phyloP scores from a whole-genome alignment of 2,329 filamentous ascomycete genomes.

The Talaromyces sp. region DNA sequence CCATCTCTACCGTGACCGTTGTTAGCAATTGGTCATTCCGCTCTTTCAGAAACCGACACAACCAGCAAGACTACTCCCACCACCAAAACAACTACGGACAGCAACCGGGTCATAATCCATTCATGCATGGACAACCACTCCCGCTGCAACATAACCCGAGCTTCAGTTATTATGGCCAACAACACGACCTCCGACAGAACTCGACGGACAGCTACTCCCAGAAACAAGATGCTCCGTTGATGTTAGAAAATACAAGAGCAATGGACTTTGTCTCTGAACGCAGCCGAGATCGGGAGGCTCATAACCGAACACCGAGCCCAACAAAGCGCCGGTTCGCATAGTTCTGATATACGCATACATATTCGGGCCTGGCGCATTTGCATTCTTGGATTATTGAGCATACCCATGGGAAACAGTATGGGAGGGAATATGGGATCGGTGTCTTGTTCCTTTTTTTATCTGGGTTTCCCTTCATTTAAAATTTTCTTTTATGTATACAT shows the following conservation, averaged over 20 bases:
- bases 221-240: constrained; percentile 31
- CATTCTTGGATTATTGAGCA: neutral
- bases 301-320: constrained; percentile 43
- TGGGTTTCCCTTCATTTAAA: no score
- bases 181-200: constrained; percentile 19
- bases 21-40: constrained; percentile 64
- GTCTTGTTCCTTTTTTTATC: neutral
- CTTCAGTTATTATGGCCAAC: constrained; percentile 30
- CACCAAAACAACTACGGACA: constrained; percentile 28
- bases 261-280: constrained; percentile 37
- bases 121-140: constrained; percentile 26
- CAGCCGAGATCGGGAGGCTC: constrained; percentile 33
- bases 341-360: neutral
- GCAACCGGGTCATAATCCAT: constrained; percentile 23
- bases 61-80: constrained; percentile 33
- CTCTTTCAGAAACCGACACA: constrained; percentile 48
- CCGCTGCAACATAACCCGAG: constrained; percentile 31
- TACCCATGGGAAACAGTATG: neutral
- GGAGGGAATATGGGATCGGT: neutral
- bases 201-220: constrained; percentile 23
- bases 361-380: neutral
- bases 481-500: no score
- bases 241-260: constrained; percentile 34
- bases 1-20: constrained; percentile 54
- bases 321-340: constrained; percentile 30